These are phyloP conservation scores for Abrus precatorius DNA, from an alignment of 306 rosid species.

Conservation along the genomic window DNA sequence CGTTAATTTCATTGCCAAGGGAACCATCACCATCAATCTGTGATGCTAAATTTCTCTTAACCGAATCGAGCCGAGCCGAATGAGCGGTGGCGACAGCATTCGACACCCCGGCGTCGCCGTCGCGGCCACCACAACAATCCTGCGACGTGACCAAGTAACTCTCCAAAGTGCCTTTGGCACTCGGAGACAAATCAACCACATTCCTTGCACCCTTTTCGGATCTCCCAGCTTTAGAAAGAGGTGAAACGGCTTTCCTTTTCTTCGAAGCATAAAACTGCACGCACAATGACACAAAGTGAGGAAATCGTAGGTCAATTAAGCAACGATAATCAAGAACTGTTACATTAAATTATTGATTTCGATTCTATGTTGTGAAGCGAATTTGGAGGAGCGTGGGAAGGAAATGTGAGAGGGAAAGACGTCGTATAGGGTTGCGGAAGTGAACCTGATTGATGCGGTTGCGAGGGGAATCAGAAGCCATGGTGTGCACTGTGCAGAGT, in stretches of 20 bases:
- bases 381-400: not conserved
- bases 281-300: not conserved
- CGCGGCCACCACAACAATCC: slow-evolving; percentile 39
- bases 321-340: not conserved
- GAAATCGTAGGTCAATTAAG: not conserved
- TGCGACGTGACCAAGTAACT: slow-evolving; percentile 69
- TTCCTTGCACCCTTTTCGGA: slow-evolving; percentile 60
- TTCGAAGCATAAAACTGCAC: slow-evolving; percentile 82
- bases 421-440: slow-evolving; percentile 46
- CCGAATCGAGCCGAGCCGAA: slow-evolving; percentile 47
- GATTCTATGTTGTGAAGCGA: not conserved
- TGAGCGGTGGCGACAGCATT: not conserved
- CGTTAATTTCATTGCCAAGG: slow-evolving; percentile 14
- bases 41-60: slow-evolving; percentile 64
- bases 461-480: slow-evolving; percentile 80
- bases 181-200: slow-evolving; percentile 68
- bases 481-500: slow-evolving; percentile 42
- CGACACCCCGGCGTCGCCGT: not conserved
- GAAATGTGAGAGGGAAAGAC: slow-evolving; percentile 7
- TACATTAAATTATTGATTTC: not conserved
- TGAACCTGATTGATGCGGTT: slow-evolving; percentile 82
- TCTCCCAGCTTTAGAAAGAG: slow-evolving; percentile 62
- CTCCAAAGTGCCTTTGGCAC: slow-evolving; percentile 73
- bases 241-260: slow-evolving; percentile 80
- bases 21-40: slow-evolving; percentile 55